Base-by-base conservation (phyloP, 805 yeast genomes). In the Saccharomycopsis sp. region DNA sequence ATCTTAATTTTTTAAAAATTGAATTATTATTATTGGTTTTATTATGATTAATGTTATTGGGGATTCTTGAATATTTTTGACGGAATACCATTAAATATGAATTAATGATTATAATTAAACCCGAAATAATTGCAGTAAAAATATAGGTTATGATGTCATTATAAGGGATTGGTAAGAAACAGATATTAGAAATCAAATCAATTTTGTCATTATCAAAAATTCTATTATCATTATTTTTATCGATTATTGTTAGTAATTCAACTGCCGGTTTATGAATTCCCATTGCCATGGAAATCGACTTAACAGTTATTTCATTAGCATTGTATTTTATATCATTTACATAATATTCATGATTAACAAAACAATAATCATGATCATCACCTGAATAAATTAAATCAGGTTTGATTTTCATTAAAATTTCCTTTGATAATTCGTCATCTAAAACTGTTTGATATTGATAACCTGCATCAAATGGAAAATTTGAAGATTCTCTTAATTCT, bases 361-460 rank as follows among this genome's bases (percentile, higher is more conserved):
- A 84, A 57, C 99, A 92, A 51, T 85, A 87, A 57, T 92, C 98
- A 61, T 92, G 99, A 57, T 92, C 98, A 57, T 92, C 99, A 1
- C 99, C 99, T 4, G 94, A 76, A 53, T 87, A 84, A 3, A 83
- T 67, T 8, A 78, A 59, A 17, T 66, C 66, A 0, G 99, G 99
- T 36, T 69, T 60, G 1, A 87, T 57, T 12, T 59, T 63, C 5
- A 64, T 51, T 35, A 92, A 58, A 4, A 92, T 66, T 18, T 72
- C 68, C 28, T 72, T 66, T 0, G 89, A 63, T 3, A 80, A 52
- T 1, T 67, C 70, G 23, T 69, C 61, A 39, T 78, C 82, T 9
- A 92, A 66, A 14, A 84, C 88, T 0, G 95, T 88, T 58, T 88
- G 95, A 57, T 85, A 92, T 56, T 92, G 96, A 18, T 66, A 61